Conservation (phyloP, 352 stramenopile species). For the Pythium folliculosum region DNA sequence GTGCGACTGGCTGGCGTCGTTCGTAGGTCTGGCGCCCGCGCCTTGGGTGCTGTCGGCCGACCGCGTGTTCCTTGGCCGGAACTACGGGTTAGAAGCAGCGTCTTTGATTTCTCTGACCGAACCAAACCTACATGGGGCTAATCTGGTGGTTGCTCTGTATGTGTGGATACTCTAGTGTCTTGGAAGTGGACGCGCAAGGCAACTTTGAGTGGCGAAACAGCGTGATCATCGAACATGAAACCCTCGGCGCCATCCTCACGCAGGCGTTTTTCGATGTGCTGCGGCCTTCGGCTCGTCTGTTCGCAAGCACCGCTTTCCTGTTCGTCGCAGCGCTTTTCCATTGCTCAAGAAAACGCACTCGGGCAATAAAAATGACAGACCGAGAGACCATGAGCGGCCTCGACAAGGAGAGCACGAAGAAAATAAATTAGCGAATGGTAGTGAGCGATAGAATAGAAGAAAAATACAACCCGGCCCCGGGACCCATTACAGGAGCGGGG, state of each 20-base stretch:
- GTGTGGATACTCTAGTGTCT: conserved; percentile 15
- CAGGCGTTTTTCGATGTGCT: conserved; percentile 14
- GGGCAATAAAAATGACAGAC: not conserved
- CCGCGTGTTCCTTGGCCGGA: conserved; percentile 55
- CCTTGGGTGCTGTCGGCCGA: conserved; percentile 44
- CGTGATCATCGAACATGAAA: conserved; percentile 15
- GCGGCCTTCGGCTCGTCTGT: not conserved
- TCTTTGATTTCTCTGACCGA: too few relatives aligned
- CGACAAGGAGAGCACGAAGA: not conserved
- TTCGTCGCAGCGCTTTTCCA: too few relatives aligned
- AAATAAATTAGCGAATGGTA: conserved; percentile 10
- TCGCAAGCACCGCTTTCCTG: not conserved
- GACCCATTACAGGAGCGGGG: not conserved
- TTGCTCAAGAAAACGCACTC: too few relatives aligned
- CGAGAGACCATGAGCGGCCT: not conserved
- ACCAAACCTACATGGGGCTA: too few relatives aligned
- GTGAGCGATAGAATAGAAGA: not conserved
- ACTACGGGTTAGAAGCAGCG: conserved; percentile 49
- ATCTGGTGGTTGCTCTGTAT: too few relatives aligned
- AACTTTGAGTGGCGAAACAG: conserved; percentile 23
- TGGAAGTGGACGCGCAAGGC: conserved; percentile 10
- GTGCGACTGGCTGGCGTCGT: not conserved
- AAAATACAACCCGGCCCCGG: not conserved
- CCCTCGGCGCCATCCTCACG: not conserved
- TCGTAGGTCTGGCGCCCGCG: not conserved